These are phyloP conservation scores for Edaphochlamys debaryana DNA, from an alignment of 139 green algal genomes.

Conservation along the genomic window DNA sequence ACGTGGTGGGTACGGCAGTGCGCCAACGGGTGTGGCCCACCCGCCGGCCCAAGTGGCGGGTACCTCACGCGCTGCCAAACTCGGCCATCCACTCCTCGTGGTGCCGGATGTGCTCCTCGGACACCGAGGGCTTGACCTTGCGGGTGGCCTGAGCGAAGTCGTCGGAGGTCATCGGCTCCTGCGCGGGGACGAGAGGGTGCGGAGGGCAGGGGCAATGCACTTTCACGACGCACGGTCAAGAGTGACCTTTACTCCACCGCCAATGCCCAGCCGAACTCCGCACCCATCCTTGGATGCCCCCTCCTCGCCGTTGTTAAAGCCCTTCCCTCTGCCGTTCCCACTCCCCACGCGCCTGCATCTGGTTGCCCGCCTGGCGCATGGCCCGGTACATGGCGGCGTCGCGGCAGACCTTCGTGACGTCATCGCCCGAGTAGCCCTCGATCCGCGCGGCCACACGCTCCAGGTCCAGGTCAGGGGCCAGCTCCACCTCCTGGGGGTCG, in stretches of 20 bases:
- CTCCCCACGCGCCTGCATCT: conserved; percentile 45
- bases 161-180: conserved; percentile 68
- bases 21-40: too few species aligned
- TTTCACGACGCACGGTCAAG: too few species aligned
- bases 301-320: too few species aligned
- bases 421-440: conserved; percentile 89
- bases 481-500: conserved; percentile 74
- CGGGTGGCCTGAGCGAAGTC: conserved; percentile 76
- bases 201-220: too few species aligned
- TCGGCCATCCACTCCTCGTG: conserved; percentile 79
- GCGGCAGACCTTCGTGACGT: conserved; percentile 92
- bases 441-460: conserved; percentile 67
- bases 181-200: background rate
- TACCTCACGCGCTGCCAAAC: conserved; percentile 19
- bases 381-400: conserved; percentile 88
- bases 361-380: conserved; percentile 62
- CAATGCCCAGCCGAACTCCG: background rate
- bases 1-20: too few species aligned
- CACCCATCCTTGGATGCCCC: background rate
- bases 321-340: too few species aligned
- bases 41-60: too few species aligned
- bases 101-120: conserved; percentile 78
- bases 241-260: background rate
- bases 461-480: conserved; percentile 77
- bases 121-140: conserved; percentile 87